Evolutionary conservation across 495 filamentous ascomycete species (phyloP).

Genomic region (Massariosphaeria phaeospora): DNA sequence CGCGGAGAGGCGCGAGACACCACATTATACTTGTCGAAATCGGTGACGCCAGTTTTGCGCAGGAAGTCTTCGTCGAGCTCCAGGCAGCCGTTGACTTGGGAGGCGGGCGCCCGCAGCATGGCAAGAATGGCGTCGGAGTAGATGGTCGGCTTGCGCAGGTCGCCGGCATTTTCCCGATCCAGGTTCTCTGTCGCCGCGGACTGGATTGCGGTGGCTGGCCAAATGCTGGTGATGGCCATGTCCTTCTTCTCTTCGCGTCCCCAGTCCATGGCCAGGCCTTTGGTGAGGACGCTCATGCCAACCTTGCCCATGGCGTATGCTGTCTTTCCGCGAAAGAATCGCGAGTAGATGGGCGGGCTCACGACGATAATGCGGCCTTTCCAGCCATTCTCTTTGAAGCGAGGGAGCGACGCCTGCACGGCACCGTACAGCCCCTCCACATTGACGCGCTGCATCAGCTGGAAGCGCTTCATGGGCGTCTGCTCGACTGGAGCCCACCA

Average conservation of each 20-base stretch:
- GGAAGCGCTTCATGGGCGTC: slow-evolving; percentile 74
- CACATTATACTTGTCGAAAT: slow-evolving; percentile 71
- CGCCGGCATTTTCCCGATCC: slow-evolving; percentile 41
- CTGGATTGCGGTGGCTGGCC: slow-evolving; percentile 69
- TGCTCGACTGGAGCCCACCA: slow-evolving; percentile 74
- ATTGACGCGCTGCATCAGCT: slow-evolving; percentile 78
- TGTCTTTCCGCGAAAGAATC: slow-evolving; percentile 83
- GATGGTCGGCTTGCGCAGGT: slow-evolving; percentile 66
- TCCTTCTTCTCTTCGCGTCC: slow-evolving; percentile 56
- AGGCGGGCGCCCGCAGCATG: slow-evolving; percentile 59
- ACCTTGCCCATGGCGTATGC: slow-evolving; percentile 86
- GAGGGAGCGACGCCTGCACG: slow-evolving; percentile 62
- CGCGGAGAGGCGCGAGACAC: slow-evolving; percentile 60
- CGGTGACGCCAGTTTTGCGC: slow-evolving; percentile 56
- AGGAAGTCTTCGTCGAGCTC: slow-evolving; percentile 82
- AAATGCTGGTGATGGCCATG: slow-evolving; percentile 78
- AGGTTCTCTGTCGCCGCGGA: slow-evolving; percentile 63
- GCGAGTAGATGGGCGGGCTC: slow-evolving; percentile 75
- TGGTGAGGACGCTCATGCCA: slow-evolving; percentile 75
- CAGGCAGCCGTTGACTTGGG: slow-evolving; percentile 63
- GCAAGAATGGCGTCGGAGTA: slow-evolving; percentile 76
- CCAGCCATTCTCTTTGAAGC: slow-evolving; percentile 51
- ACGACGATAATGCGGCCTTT: slow-evolving; percentile 71
- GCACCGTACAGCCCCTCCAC: slow-evolving; percentile 67
- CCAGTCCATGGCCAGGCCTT: slow-evolving; percentile 81